phyloP scores from a whole-genome alignment of 202 grass and related monocot genomes.

The Panicum hallii region DNA sequence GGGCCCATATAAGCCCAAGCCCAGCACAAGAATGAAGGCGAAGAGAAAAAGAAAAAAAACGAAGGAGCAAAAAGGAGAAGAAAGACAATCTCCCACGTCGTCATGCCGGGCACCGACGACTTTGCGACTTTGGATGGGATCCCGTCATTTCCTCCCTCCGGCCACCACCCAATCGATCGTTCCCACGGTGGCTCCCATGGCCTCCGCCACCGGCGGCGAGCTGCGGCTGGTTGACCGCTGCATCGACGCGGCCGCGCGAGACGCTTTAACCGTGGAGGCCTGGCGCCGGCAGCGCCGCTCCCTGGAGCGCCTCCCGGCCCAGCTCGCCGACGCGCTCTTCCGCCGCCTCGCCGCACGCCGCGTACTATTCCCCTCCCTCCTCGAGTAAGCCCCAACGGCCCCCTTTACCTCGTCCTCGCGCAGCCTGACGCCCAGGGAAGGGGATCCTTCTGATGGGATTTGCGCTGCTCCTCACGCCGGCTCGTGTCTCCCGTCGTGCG shows the following conservation, averaged over 20 bases:
- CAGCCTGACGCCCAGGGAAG: not conserved
- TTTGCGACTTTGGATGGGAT: not conserved
- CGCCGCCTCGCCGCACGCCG: conserved; percentile 63
- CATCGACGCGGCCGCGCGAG: conserved; percentile 64
- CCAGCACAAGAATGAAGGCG: not conserved
- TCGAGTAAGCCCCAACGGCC: conserved; percentile 56
- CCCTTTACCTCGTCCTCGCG: not conserved
- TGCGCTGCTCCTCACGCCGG: not conserved
- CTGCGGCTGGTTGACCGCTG: conserved; percentile 59
- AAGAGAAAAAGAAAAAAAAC: not conserved
- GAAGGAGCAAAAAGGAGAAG: not conserved
- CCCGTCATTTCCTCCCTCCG: not conserved
- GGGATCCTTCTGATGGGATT: not conserved
- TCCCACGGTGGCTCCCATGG: not conserved
- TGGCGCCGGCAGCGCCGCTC: conserved; percentile 88
- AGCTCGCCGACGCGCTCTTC: conserved; percentile 77
- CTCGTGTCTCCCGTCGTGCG: not conserved
- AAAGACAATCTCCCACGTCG: not conserved
- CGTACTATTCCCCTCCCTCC: conserved; percentile 77
- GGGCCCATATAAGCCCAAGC: not conserved
- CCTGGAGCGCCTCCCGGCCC: conserved; percentile 74
- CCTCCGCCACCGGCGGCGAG: not conserved
- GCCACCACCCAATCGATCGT: not conserved
- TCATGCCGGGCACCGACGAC: not conserved
- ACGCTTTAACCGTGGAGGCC: conserved; percentile 58